Evolutionary conservation across 371 early-diverging fungal genomes (phyloP), one percentile per base, ranked within the genome.

Genomic region (Parasitella parasitica): DNA sequence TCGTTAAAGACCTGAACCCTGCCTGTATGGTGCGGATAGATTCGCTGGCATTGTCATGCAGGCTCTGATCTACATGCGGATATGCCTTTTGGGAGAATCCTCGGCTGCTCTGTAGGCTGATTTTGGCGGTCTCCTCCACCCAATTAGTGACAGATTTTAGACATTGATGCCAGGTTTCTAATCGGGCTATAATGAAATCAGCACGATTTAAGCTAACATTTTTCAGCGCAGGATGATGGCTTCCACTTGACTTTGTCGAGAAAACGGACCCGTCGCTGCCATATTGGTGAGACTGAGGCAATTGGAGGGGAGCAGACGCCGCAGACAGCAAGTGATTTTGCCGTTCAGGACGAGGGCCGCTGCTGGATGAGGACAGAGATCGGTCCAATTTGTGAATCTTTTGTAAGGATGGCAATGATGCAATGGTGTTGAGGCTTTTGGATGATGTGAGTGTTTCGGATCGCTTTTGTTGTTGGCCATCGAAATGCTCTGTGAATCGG

Each of bases 401-500:
- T 6, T 18, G 41, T 8, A 30, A 30, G 5, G 30, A 30, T 18
- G 55, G 18, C 3, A 26, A 4, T 9, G 59, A 34, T 27, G 34
- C 30, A 6, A 48, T 16, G 11, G 35, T 28, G 2, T 22, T 58
- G 11, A 61, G 20, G 30, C 57, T 60, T 36, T 54, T 43, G 0
- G 50, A 51, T 4, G 35, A 1, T 22, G 50, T 54, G 1, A 57
- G 8, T 2, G 28, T 16, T 2, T 43, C 61, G 3, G 66, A 35
- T 37, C 36, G 27, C 30, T 38, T 32, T 24, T 26, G 37, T 3
- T 41, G 51, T 5, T 57, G 16, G 48, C 11, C 27, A 48, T 74
- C 78, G 52, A 77, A 74, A 36, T 74, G 70, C 22, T 74, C 75
- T n/a, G 53, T 70, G 34, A 72, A 74, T 9, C 72, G 54, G 22